These are phyloP conservation scores for Aspergillus sclerotioniger DNA, from an alignment of 495 filamentous ascomycete genomes.

Conservation along the genomic window DNA sequence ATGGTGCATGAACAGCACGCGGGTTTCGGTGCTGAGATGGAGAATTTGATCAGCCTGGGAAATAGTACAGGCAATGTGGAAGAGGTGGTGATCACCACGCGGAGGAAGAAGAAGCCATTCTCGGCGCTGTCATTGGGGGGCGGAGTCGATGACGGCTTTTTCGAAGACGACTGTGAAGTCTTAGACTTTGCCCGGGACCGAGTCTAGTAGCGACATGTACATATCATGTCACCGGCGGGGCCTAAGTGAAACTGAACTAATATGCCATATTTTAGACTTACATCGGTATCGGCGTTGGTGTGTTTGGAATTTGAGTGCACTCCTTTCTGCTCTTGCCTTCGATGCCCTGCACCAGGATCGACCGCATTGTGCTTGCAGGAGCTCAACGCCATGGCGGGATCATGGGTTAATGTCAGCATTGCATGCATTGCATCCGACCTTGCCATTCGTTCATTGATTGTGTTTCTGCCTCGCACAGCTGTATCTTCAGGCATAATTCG, in stretches of 20 bases:
- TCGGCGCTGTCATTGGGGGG: conserved; percentile 27
- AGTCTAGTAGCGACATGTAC: conserved; percentile 50
- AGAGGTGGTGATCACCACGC: conserved; percentile 77
- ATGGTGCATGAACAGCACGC: conserved; percentile 35
- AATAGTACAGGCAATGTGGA: conserved; percentile 67
- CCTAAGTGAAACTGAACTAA: conserved; percentile 14
- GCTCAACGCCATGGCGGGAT: conserved; percentile 1
- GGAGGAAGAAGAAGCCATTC: conserved; percentile 57
- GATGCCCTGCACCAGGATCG: conserved; percentile 1
- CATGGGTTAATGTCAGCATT: neutral
- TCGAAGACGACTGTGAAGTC: conserved; percentile 92
- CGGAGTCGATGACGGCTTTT: conserved; percentile 79
- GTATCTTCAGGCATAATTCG: neutral
- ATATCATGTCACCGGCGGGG: conserved; percentile 11
- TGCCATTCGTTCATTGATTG: neutral
- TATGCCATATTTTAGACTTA: conserved; percentile 22
- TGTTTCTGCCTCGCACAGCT: neutral
- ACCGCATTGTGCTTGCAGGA: neutral
- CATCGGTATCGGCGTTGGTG: conserved; percentile 20
- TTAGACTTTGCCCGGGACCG: conserved; percentile 86
- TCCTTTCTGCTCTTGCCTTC: conserved; percentile 2
- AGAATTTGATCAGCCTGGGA: conserved; percentile 50
- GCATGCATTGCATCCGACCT: neutral
- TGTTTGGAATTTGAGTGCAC: conserved; percentile 9
- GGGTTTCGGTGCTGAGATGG: conserved; percentile 45